These are phyloP conservation scores for Zizania latifolia DNA, from an alignment of 176 grass and related monocot genomes.

Conservation along the genomic window DNA sequence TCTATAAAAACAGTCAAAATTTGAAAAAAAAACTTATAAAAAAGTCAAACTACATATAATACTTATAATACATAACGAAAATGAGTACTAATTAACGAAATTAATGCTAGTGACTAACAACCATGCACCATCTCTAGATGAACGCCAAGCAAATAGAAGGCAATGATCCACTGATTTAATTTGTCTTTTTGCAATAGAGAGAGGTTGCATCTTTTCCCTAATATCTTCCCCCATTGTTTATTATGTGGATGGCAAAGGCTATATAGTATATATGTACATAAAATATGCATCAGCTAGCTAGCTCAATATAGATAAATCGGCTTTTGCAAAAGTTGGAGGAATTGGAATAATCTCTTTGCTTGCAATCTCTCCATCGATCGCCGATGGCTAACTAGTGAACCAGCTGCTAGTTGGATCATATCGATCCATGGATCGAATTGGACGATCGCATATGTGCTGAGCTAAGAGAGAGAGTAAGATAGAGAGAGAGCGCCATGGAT, in stretches of 20 bases:
- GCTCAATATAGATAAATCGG: neutral
- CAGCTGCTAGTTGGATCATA: too few relatives aligned
- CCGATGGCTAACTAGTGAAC: too few relatives aligned
- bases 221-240: constrained; percentile 40
- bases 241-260: constrained; percentile 7
- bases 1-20: too few relatives aligned
- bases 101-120: constrained; percentile 20
- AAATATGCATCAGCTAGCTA: neutral
- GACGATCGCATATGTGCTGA: neutral
- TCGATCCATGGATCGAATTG: too few relatives aligned
- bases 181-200: constrained; percentile 37
- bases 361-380: too few relatives aligned
- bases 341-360: neutral
- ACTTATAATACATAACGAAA: too few relatives aligned
- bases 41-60: too few relatives aligned
- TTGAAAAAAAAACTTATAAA: too few relatives aligned
- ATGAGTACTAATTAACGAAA: neutral
- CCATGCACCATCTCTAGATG: constrained; percentile 32
- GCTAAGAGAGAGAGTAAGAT: neutral
- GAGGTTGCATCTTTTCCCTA: constrained; percentile 8
- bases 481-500: neutral
- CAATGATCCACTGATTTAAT: neutral
- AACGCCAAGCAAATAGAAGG: constrained; percentile 20
- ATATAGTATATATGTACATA: neutral
- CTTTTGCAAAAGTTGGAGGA: neutral